Base-by-base conservation (phyloP, 805 yeast genomes). In the Zygoascus bituminiphila region DNA sequence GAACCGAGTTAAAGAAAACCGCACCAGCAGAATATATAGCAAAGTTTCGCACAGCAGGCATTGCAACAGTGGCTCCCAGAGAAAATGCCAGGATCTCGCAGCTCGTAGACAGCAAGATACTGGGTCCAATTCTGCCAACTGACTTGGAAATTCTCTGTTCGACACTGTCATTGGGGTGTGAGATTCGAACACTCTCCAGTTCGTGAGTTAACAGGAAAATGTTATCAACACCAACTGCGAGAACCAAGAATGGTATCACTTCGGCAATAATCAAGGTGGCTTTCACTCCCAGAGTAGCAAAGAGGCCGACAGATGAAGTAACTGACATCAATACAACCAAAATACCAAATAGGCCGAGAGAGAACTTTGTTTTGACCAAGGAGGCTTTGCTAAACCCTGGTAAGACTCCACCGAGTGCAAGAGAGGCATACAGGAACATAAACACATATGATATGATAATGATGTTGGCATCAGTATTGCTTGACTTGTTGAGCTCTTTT, bases 201-300 rank as follows among this genome's bases (percentile, higher is more conserved):
- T 88, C 95, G 61, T 89, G 89, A 0, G 88, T 82, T 19, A 91
- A 78, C 54, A 91, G 69, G 60, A 89, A 93, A 22, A 91, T 85
- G 62, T 91, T 91, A 66, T 91, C 98, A 23, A 91, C 88, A n/a
- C 98, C 98, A 48, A 91, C 82, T 0, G 98, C 98, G 50, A 91
- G 71, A 12, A 91, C 84, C 58, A 91, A 70, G 61, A 91, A 91
- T 8, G 98, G 98, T 29, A 91, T 91, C 5, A 91, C 98, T 63
- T 93, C 98, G 2, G 98, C 97, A 49, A 91, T 88, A 54, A 91
- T 89, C 39, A 91, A 70, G 0, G 98, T 91, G 0, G 95, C 85
- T 59, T 85, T 87, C 44, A 89, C 66, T 0, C 93, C 94, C n/a
- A 84, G 50, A 5, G 76, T 58, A 10, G 93, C 77, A 65, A 87